Base-by-base conservation (phyloP, 2,329 filamentous ascomycete species). In the Ilyonectria robusta region DNA sequence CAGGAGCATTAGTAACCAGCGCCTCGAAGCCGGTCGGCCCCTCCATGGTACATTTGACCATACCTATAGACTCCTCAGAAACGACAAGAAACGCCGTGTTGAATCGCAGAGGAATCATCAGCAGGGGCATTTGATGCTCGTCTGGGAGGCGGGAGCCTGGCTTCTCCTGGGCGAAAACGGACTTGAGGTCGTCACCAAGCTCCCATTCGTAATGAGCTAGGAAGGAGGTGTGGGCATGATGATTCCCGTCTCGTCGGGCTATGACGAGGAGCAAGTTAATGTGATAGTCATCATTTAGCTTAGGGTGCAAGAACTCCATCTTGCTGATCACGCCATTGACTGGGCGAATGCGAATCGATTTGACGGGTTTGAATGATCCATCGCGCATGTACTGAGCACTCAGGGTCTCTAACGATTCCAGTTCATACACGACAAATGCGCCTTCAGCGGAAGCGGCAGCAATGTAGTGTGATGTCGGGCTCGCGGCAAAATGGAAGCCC, bases 301-400 rank as follows among this genome's bases (percentile, higher is more conserved):
- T 85, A 8, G 94, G 93, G 66, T 92, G 89, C 3, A 99, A 85
- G 70, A 98, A 99, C 23, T 94, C 92, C 85, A 98, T 91, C 72
- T 94, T 93, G 73, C 95, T 86, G 62, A 98, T 93, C n/a, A 91
- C 85, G 1, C 93, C 94, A 8, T 90, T 87, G 8, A 94, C 83
- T 10, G 79, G 70, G 10, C 86, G 83, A 19, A 83, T 75, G 19
- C 80, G 76, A 44, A 73, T 78, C 0, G 78, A 79, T 66, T 85
- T 85, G 63, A 97, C 86, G 2, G 92, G 92, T 10, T 84, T 79
- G 65, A 93, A 79, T 69, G 81, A 75, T n/a, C 82, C 79, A 35
- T 77, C 76, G 42, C 75, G 70, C 17, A 75, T 77, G 75, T 85
- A 92, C 76, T 82, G 89, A 73, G 73, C 78, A 72, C 79, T 86